phyloP scores from a whole-genome alignment of 495 filamentous ascomycete species.

The Hapsidospora chrysogenum region DNA sequence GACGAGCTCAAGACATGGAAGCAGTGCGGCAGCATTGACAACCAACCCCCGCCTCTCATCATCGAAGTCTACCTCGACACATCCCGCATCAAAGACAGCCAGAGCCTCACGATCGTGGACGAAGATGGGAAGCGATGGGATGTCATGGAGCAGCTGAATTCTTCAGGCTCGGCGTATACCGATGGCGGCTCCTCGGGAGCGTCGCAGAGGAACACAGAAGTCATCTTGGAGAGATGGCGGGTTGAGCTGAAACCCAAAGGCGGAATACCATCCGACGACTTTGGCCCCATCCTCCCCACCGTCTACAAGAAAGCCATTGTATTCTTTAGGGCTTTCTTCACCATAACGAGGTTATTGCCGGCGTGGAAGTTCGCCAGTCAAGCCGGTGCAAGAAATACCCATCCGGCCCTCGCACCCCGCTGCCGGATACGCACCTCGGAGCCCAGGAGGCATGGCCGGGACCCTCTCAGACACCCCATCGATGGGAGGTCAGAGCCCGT shows the following conservation, averaged over 20 bases:
- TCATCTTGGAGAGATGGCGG: conserved; percentile 82
- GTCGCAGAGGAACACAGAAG: conserved; percentile 35
- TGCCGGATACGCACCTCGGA: conserved; percentile 58
- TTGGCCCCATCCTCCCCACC: conserved; percentile 58
- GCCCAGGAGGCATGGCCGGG: conserved; percentile 30
- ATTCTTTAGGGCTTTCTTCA: conserved; percentile 83
- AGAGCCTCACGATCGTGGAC: conserved; percentile 75
- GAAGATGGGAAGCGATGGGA: conserved; percentile 85
- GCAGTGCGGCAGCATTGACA: conserved; percentile 54
- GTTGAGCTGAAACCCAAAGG: conserved; percentile 47
- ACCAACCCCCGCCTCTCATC: conserved; percentile 68
- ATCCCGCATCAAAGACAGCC: conserved; percentile 60
- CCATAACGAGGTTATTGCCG: conserved; percentile 66
- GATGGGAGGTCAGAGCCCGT: conserved; percentile 47
- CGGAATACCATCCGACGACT: conserved; percentile 30
- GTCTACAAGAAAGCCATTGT: conserved; percentile 94
- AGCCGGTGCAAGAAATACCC: conserved; percentile 45
- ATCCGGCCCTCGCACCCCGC: conserved; percentile 50
- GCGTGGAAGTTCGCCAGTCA: conserved; percentile 72
- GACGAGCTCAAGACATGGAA: conserved; percentile 71
- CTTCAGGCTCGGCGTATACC: conserved; percentile 41
- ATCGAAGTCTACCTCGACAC: conserved; percentile 85
- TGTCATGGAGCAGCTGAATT: conserved; percentile 64
- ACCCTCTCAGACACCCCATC: conserved; percentile 56
- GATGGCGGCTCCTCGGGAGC: conserved; percentile 25